Evolutionary conservation across 2,329 filamentous ascomycete genomes (phyloP), one percentile per base, ranked within the genome.

Genomic region (Pyrenochaeta sp.): DNA sequence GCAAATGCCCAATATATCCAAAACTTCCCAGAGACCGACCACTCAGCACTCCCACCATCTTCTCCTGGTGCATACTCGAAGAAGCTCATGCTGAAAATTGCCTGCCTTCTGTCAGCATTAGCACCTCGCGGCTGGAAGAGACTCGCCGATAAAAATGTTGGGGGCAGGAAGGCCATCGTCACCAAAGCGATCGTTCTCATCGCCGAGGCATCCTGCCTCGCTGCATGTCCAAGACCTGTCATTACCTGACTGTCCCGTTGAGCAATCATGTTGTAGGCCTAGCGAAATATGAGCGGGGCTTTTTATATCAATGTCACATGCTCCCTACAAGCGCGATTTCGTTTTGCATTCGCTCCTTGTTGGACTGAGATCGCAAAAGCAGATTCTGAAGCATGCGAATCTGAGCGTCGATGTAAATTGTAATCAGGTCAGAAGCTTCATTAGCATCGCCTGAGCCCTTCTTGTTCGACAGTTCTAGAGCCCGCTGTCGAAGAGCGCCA

Each of bases 11-110:
- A 69, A 40, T 68, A 69, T 1, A 69, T 30, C 67, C 65, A 69
- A 2, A 69, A 62, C 46, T 61, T 61, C n/a, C 49, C 47, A 0
- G 67, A 68, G 0, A 68, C 54, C 1, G 45, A 55, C 65, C 67
- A 69, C 19, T 45, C 47, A 8, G 40, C 40, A 15, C 24, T 15
- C 10, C 50, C 15, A 9, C 7, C 5, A 3, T 25, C 58, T 30
- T 55, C 13, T 1, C 25, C 52, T 8, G 65, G 62, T 2, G 54
- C 28, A 30, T 52, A 67, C 42, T 65, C 50, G 60, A 67, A 69
- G 37, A 69, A 69, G 45, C 56, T 64, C 62, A 66, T 68, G 39
- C 65, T 68, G 50, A 69, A 68, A 6, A 69, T 56, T 2, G 66
- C 65, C 64, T 68, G 40, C 2, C 24, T 12, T 10, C 4, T 19